phyloP scores from a whole-genome alignment of 2,329 filamentous ascomycete species.

The Dactylellina haptotyla region DNA sequence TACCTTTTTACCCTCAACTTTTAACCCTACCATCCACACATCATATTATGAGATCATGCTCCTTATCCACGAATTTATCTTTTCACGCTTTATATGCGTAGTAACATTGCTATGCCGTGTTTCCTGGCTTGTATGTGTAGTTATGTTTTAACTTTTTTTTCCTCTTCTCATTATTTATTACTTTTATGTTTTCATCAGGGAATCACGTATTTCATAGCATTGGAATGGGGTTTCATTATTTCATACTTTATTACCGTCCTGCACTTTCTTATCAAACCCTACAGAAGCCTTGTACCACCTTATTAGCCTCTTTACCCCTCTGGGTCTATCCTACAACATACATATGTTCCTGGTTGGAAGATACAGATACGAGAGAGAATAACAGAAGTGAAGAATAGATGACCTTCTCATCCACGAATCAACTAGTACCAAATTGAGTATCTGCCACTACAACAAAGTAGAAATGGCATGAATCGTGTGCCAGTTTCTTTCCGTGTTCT shows the following conservation, averaged over 20 bases:
- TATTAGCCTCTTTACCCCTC: slow-evolving; percentile 18
- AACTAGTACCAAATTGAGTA: not conserved
- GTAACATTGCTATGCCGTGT: slow-evolving; percentile 30
- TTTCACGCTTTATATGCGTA: slow-evolving; percentile 12
- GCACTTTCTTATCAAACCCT: slow-evolving; percentile 4
- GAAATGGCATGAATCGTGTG: slow-evolving; percentile 8
- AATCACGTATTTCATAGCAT: slow-evolving; percentile 54
- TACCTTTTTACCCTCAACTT: not conserved
- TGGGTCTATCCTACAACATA: slow-evolving; percentile 31
- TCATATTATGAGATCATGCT: not conserved
- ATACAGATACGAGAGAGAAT: slow-evolving; percentile 16
- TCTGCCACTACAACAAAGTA: not conserved
- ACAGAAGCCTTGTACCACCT: slow-evolving; percentile 28
- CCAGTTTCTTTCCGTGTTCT: not conserved
- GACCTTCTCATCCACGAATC: slow-evolving; percentile 13
- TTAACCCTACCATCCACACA: not conserved
- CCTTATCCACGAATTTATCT: not conserved
- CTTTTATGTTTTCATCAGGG: slow-evolving; percentile 29
- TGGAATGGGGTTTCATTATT: slow-evolving; percentile 48
- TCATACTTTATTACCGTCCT: not conserved
- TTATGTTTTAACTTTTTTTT: slow-evolving; percentile 9
- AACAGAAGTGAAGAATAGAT: slow-evolving; percentile 35
- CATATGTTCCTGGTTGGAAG: slow-evolving; percentile 14
- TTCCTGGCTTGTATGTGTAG: slow-evolving; percentile 23
- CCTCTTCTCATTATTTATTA: slow-evolving; percentile 13